Percentiles rank a stretch among this genome's conserved stretches.
phyloP scores from a whole-genome alignment of 75 land plant genomes.

The Pseudotsuga menziesii region DNA sequence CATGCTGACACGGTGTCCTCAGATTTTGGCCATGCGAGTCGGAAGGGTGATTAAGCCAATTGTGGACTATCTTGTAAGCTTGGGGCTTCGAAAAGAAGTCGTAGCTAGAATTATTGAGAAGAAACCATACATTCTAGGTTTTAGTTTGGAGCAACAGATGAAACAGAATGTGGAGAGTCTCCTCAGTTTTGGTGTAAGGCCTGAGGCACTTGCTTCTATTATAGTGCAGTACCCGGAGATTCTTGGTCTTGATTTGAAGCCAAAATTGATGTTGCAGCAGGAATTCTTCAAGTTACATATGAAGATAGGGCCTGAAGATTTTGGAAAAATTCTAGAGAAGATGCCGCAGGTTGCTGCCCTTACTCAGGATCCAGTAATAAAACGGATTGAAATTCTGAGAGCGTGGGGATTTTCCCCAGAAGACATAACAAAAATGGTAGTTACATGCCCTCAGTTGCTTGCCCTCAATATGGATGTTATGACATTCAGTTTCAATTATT shows the following conservation, averaged over 20 bases:
- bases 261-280: conserved; percentile 41
- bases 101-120: conserved; percentile 83
- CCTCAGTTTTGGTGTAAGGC: conserved; percentile 53
- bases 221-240: conserved; percentile 78
- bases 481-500: conserved; percentile 61
- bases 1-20: conserved; percentile 66
- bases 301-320: conserved; percentile 30
- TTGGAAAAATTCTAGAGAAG: conserved; percentile 60
- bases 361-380: conserved; percentile 27
- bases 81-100: conserved; percentile 61
- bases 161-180: conserved; percentile 53
- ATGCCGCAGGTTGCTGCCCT: conserved; percentile 75
- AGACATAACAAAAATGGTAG: conserved; percentile 69
- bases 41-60: conserved; percentile 85
- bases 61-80: conserved; percentile 63
- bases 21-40: conserved; percentile 83
- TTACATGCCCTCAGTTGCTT: conserved; percentile 79
- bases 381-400: conserved; percentile 61
- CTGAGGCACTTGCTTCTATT: conserved; percentile 41
- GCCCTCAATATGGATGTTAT: conserved; percentile 70
- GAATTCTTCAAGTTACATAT: conserved; percentile 43
- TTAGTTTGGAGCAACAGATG: conserved; percentile 55
- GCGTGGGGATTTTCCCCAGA: conserved; percentile 50
- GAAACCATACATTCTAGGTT: conserved; percentile 69
- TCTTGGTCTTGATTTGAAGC: conserved; percentile 57